Conservation (phyloP, 148 eudicot species). For the Vaccinium macrocarpon region DNA sequence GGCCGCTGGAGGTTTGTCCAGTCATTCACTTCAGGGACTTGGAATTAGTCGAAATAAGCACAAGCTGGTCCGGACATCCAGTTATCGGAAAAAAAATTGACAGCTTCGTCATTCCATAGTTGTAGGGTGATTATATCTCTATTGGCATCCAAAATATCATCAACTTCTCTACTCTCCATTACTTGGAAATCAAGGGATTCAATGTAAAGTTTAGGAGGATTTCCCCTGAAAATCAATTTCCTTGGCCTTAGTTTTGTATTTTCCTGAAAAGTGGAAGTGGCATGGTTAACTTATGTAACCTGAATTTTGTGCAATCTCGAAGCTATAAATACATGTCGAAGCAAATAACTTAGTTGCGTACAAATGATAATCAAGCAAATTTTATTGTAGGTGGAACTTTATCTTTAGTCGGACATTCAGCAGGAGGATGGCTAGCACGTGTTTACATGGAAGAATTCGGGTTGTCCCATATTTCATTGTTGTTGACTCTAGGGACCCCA, state of each 20-base stretch:
- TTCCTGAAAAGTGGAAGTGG: background rate
- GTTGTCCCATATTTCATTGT: conserved; percentile 56
- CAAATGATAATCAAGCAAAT: conserved; percentile 4
- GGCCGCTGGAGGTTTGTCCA: too few relatives aligned
- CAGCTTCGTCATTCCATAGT: background rate
- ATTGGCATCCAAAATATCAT: background rate
- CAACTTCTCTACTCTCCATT: background rate
- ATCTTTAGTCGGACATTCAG: conserved; percentile 92
- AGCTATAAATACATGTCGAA: background rate
- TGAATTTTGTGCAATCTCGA: background rate
- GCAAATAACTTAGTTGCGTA: background rate
- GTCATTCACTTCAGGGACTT: too few relatives aligned
- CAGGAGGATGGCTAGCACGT: conserved; percentile 99
- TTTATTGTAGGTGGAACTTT: conserved; percentile 45
- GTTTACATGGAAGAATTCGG: conserved; percentile 89
- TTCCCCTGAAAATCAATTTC: background rate
- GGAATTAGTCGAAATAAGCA: too few relatives aligned
- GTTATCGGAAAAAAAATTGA: background rate
- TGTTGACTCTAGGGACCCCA: conserved; percentile 87
- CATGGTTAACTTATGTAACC: background rate
- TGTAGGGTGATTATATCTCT: background rate
- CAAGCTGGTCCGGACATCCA: too few relatives aligned
- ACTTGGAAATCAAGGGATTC: background rate
- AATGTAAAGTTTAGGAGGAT: background rate
- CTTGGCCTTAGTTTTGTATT: background rate